Conservation (phyloP, 1,284 basidiomycete species). For the Cutaneotrichosporon spelunceum region DNA sequence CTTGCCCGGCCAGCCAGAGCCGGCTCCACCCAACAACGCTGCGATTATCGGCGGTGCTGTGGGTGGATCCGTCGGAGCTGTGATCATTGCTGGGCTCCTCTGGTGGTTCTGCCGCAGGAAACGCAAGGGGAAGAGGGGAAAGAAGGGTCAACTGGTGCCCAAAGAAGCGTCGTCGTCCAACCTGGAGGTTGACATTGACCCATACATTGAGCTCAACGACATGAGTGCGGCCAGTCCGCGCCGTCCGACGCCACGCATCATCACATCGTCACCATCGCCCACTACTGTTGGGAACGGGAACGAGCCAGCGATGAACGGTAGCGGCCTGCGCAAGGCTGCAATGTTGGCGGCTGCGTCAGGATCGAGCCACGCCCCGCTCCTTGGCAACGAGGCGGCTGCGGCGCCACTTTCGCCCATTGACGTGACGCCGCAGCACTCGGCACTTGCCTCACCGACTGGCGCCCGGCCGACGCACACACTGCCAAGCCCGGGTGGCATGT, state of each 20-base stretch:
- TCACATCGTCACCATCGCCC: neutral
- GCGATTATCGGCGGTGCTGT: conserved; percentile 2
- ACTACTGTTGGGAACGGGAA: neutral
- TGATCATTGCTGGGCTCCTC: neutral
- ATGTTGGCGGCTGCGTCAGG: neutral
- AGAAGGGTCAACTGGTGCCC: neutral
- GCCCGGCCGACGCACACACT: neutral
- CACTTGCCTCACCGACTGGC: neutral
- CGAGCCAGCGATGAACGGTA: neutral
- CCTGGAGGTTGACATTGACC: conserved; percentile 7
- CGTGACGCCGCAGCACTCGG: neutral
- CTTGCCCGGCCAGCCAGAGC: neutral
- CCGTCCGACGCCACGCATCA: neutral
- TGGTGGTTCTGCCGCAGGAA: neutral
- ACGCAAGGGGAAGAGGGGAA: neutral
- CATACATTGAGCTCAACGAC: conserved; percentile 4
- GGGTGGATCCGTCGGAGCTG: neutral
- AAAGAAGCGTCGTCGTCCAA: neutral
- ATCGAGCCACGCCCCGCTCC: neutral
- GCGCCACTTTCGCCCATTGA: neutral
- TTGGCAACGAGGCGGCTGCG: neutral
- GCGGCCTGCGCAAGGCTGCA: neutral
- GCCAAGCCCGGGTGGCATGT: neutral
- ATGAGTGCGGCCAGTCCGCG: neutral
- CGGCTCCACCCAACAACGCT: neutral